phyloP scores from a whole-genome alignment of 2,329 filamentous ascomycete species.

The Aciculosporium take region DNA sequence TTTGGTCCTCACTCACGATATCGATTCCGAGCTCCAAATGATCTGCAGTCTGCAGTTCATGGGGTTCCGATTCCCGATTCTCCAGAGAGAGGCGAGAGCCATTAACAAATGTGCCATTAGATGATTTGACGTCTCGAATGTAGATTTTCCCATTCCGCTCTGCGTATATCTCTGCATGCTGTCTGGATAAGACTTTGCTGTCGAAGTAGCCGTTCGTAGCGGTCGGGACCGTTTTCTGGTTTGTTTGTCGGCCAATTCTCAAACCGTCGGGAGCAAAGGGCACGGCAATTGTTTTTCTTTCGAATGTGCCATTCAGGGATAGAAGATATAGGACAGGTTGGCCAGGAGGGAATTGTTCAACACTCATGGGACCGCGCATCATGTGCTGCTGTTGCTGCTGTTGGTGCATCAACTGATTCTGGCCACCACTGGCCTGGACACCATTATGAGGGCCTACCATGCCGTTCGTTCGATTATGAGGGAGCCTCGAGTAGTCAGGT shows the following conservation, averaged over 20 bases:
- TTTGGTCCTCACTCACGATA: slow-evolving; percentile 96
- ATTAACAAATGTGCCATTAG: slow-evolving; percentile 97
- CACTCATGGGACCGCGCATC: slow-evolving; percentile 40
- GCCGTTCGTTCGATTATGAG: slow-evolving; percentile 30
- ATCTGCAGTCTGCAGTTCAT: slow-evolving; percentile 82
- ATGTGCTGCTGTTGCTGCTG: slow-evolving; percentile 31
- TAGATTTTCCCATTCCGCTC: slow-evolving; percentile 72
- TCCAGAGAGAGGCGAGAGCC: slow-evolving; percentile 79
- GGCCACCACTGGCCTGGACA: slow-evolving; percentile 18
- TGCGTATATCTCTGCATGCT: slow-evolving; percentile 96
- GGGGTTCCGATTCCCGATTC: slow-evolving; percentile 90
- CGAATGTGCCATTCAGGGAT: slow-evolving; percentile 91
- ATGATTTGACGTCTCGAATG: slow-evolving; percentile 96
- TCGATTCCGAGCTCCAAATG: slow-evolving; percentile 93
- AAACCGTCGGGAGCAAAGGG: slow-evolving; percentile 90
- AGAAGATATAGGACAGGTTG: slow-evolving; percentile 73
- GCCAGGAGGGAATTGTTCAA: slow-evolving; percentile 45
- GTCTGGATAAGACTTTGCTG: slow-evolving; percentile 89
- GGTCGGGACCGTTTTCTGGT: slow-evolving; percentile 87
- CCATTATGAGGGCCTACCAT: slow-evolving; percentile 20
- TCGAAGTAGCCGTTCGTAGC: slow-evolving; percentile 91
- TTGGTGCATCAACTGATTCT: slow-evolving; percentile 27
- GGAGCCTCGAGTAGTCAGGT: slow-evolving; percentile 32
- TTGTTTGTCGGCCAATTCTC: slow-evolving; percentile 89
- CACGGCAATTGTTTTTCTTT: slow-evolving; percentile 88